Base-by-base conservation (phyloP, 2,329 filamentous ascomycete genomes). In the Sporothrix variecibatus region DNA sequence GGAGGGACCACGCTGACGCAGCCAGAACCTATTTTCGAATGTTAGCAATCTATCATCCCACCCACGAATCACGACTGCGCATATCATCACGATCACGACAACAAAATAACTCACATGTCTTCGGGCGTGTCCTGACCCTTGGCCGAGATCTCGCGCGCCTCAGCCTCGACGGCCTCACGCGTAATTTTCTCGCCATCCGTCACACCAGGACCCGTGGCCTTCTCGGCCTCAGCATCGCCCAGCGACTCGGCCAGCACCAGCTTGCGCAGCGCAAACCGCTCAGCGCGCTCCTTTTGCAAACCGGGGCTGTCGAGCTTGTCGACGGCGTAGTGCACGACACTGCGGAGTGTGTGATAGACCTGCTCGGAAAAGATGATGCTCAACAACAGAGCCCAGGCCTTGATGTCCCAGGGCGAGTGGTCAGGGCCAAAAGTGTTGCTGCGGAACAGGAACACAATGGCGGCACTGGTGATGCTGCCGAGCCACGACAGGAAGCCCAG, bases 401-500 rank as follows among this genome's bases (percentile, higher is more conserved):
- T 91, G 79, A 98, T 92, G 65, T 90, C 88, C 62, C 88, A 89
- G 0, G 92, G 91, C 20, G 87, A 87, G 53, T 92, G 92, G 72
- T 88, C 87, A 0, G 89, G 88, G 0, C 91, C 92, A 56, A 91
- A 83, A 1, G 88, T 87, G 73, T 91, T 87, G 71, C 91, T 90
- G 77, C 89, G 92, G 85, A 98, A 98, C 79, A 99, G 90, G 81
- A 94, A 97, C 0, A 97, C 93, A 67, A 98, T 89, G 0, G 95
- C 94, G 0, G 94, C 91, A 73, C 93, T 94, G 5, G 94, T 97
- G 75, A 98, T 85, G 77, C 92, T 96, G 56, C 96, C 96, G 31
- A 98, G 86, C 96, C 96, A 98, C 3, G 94, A 92, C n/a, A 98
- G 85, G 81, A 98, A 97, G 20, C 91, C 92, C 2, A 99, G 86